Evolutionary conservation across 2,329 filamentous ascomycete species (phyloP).

Genomic region (Emmonsiellopsis sp.): DNA sequence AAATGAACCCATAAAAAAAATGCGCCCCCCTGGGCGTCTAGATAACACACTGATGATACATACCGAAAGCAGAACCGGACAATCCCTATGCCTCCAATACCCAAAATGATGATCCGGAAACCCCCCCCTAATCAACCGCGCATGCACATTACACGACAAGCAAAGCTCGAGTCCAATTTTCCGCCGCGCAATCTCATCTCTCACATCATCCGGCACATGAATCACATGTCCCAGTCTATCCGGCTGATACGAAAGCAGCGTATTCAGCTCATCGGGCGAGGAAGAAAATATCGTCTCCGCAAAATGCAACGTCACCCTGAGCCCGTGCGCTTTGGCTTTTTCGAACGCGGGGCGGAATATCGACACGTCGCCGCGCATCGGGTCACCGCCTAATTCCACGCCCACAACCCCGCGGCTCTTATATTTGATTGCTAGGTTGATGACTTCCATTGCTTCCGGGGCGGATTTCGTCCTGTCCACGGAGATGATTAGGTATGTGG

Average conservation of each 20-base stretch:
- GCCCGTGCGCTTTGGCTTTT: constrained; percentile 44
- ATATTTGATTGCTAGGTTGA: constrained; percentile 54
- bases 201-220: constrained; percentile 56
- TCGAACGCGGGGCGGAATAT: constrained; percentile 53
- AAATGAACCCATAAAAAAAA: not conserved
- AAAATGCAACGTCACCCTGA: constrained; percentile 68
- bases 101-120: constrained; percentile 67
- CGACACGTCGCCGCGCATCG: constrained; percentile 51
- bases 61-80: constrained; percentile 59
- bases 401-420: constrained; percentile 54
- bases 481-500: constrained; percentile 61
- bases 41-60: constrained; percentile 27
- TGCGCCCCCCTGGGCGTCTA: too few species aligned
- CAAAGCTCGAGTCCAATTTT: constrained; percentile 65
- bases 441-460: constrained; percentile 52
- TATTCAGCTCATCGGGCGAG: constrained; percentile 51
- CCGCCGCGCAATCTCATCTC: constrained; percentile 44
- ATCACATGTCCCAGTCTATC: constrained; percentile 71
- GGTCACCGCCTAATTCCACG: constrained; percentile 72
- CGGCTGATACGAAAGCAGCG: constrained; percentile 57
- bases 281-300: constrained; percentile 57
- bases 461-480: constrained; percentile 58
- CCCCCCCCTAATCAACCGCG: constrained; percentile 60
- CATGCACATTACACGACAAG: constrained; percentile 71
- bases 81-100: constrained; percentile 55